These are phyloP conservation scores for Fusarium tupiense DNA, from an alignment of 2,329 filamentous ascomycete genomes.

Conservation along the genomic window DNA sequence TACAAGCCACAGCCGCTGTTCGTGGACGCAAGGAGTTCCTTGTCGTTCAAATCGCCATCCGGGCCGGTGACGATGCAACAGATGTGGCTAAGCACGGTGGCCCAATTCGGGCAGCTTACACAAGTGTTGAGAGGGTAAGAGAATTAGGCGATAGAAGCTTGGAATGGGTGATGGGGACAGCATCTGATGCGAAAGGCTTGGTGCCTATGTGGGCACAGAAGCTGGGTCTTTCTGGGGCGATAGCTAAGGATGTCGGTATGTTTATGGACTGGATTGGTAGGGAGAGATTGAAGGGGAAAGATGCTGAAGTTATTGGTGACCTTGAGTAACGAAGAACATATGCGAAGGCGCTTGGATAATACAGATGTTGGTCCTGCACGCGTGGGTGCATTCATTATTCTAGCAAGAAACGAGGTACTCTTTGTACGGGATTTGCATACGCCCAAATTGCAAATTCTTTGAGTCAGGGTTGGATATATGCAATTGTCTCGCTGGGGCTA, in stretches of 20 bases:
- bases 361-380: neutral
- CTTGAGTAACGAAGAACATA: neutral
- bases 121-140: slow-evolving; percentile 70
- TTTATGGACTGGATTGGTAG: slow-evolving; percentile 70
- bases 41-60: slow-evolving; percentile 66
- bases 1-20: slow-evolving; percentile 66
- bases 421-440: neutral
- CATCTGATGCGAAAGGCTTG: slow-evolving; percentile 74
- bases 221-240: slow-evolving; percentile 66
- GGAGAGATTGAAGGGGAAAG: slow-evolving; percentile 50
- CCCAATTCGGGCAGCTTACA: slow-evolving; percentile 68
- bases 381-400: neutral
- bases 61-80: slow-evolving; percentile 46
- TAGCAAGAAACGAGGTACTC: neutral
- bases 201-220: slow-evolving; percentile 75
- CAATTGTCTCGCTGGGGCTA: neutral
- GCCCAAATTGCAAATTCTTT: neutral
- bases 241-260: slow-evolving; percentile 77
- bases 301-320: slow-evolving; percentile 18
- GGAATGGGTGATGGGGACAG: slow-evolving; percentile 83
- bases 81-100: slow-evolving; percentile 53
- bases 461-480: neutral
- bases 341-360: neutral
- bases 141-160: slow-evolving; percentile 56
- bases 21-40: slow-evolving; percentile 59